Evolutionary conservation across 495 filamentous ascomycete species (phyloP).

Genomic region (Aspergillus wentii): DNA sequence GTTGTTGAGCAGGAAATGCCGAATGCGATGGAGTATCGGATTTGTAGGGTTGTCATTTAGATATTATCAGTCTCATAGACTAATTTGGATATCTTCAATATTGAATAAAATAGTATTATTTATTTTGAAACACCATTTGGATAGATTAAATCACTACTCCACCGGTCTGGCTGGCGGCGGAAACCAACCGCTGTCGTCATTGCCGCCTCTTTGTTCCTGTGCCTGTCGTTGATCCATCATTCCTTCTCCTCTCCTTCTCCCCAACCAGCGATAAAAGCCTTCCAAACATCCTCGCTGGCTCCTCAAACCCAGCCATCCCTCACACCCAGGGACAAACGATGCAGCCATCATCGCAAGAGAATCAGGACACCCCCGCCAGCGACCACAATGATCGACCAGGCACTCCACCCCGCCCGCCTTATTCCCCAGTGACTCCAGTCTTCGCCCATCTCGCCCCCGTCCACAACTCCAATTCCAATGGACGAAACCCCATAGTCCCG

Average conservation of each 20-base stretch:
- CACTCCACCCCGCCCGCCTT: constrained; percentile 42
- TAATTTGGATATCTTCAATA: too few relatives aligned
- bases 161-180: too few relatives aligned
- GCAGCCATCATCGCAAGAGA: constrained; percentile 1
- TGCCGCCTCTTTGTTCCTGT: constrained; percentile 5
- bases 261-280: neutral
- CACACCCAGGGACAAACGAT: constrained; percentile 6
- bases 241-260: neutral
- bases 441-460: constrained; percentile 37
- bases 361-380: neutral
- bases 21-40: too few relatives aligned
- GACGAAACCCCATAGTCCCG: constrained; percentile 29
- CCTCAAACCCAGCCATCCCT: constrained; percentile 6
- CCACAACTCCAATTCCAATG: constrained; percentile 11
- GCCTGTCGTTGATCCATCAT: too few relatives aligned
- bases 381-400: constrained; percentile 22
- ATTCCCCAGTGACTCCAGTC: constrained; percentile 44
- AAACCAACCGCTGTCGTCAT: constrained; percentile 13
- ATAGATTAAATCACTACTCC: too few relatives aligned
- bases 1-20: too few relatives aligned
- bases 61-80: too few relatives aligned
- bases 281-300: neutral
- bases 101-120: too few relatives aligned
- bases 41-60: too few relatives aligned
- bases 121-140: too few relatives aligned